Conservation (phyloP, 352 stramenopile genomes). For the Phytophthora palmivora region DNA sequence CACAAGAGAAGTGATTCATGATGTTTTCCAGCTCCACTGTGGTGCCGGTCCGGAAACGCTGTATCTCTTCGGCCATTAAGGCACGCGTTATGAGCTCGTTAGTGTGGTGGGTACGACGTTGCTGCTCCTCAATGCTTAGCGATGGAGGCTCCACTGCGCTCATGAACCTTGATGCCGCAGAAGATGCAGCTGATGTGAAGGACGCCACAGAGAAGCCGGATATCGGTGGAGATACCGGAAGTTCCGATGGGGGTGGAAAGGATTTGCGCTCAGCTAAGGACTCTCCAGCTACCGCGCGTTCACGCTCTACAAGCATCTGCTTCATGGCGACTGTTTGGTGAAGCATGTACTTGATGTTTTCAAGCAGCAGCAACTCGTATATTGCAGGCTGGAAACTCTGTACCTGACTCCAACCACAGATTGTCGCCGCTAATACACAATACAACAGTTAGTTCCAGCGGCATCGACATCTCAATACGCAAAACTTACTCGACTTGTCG, state of each 20-base stretch:
- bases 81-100: constrained; percentile 62
- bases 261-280: constrained; percentile 21
- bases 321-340: constrained; percentile 66
- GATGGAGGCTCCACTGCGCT: constrained; percentile 39
- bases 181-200: constrained; percentile 49
- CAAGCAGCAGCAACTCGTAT: constrained; percentile 71
- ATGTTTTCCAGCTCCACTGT: constrained; percentile 46
- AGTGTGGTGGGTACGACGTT: constrained; percentile 48
- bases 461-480: background rate
- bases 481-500: constrained; percentile 52
- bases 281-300: constrained; percentile 38
- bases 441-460: constrained; percentile 2
- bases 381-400: constrained; percentile 60
- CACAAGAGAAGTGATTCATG: constrained; percentile 69
- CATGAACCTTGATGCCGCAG: constrained; percentile 51
- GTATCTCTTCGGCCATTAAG: constrained; percentile 67
- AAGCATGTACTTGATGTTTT: constrained; percentile 70
- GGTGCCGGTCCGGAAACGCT: constrained; percentile 59
- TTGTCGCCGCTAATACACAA: constrained; percentile 38
- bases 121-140: constrained; percentile 46
- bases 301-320: constrained; percentile 60
- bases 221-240: constrained; percentile 15
- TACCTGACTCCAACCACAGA: constrained; percentile 58
- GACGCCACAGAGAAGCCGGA: constrained; percentile 38
- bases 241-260: constrained; percentile 17